phyloP scores from a whole-genome alignment of 179 eudicot genomes.

The Patellifolia procumbens region DNA sequence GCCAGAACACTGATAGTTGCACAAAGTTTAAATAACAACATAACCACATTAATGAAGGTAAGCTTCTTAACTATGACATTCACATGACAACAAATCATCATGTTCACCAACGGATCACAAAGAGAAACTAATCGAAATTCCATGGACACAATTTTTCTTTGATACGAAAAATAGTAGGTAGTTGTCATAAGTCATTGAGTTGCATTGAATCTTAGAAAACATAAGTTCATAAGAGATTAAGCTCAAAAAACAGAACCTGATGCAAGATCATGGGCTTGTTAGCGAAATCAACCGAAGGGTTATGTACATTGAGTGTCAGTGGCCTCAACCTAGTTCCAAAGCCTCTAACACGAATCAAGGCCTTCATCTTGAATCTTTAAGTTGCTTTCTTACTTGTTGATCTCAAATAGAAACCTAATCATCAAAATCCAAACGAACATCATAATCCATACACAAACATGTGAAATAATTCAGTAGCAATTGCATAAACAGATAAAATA shows the following conservation, averaged over 20 bases:
- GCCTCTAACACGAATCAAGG: constrained; percentile 93
- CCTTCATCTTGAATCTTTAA: constrained; percentile 66
- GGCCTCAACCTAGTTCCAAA: constrained; percentile 91
- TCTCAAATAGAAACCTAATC: constrained; percentile 3
- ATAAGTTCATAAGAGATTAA: too few species aligned
- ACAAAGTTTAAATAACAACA: not conserved
- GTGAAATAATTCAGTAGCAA: too few species aligned
- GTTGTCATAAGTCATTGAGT: not conserved
- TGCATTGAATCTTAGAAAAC: not conserved
- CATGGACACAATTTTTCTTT: not conserved
- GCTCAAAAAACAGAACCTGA: constrained; percentile 51
- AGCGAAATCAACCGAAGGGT: constrained; percentile 91
- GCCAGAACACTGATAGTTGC: not conserved
- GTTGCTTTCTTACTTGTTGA: constrained; percentile 16
- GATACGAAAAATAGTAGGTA: not conserved
- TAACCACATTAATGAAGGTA: not conserved
- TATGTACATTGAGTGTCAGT: constrained; percentile 78
- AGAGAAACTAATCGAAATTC: not conserved
- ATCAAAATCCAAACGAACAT: not conserved
- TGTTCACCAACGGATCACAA: not conserved
- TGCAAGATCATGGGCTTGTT: constrained; percentile 96
- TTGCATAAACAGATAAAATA: too few species aligned
- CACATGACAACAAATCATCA: too few species aligned
- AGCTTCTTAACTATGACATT: not conserved
- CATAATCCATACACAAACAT: not conserved